Evolutionary conservation across 352 stramenopile species (phyloP), one percentile per base, ranked within the genome.

Genomic region (Pythium aristosporum): DNA sequence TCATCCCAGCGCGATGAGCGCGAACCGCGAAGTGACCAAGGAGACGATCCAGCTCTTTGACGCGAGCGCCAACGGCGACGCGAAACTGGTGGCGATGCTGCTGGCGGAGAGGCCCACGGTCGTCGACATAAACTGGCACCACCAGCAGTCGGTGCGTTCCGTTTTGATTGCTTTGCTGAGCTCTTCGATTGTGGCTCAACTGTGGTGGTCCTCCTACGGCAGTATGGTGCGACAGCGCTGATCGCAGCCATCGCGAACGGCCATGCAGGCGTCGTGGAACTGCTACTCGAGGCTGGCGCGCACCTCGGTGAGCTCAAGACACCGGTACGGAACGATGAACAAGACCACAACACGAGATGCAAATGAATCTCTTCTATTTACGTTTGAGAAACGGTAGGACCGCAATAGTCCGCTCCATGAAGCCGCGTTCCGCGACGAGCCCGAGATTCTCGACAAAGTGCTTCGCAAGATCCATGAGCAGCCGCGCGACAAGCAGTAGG

Each of bases 331-430:
- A 36, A 30, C 0, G 25, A 30, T 30, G 25, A 3, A 5, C 25
- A 30, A 30, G 25, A 30, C 25, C 25, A 30, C 25, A 30, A 30
- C 25, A 30, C 3, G 25, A 30, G 25, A 30, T 30, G 25, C 25
- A 30, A 30, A 30, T 30, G 25, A 5, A 30, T 30, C 25, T 30
- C 3, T 30, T 30, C 25, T 51, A n/a, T 25, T 41, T 52, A 41
- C 5, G 20, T 12, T 23, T 52, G 10, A 39, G 36, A 49, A 13
- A 39, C 1, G 55, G n/a, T 69, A 92, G 84, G 82, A 91, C 48
- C 79, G 72, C 57, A 93, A 93, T 42, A 91, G 77, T 42, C 80
- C 85, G 10, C 69, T 93, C 13, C 85, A 93, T 18, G 85, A 93
- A 47, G 80, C 82, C 16, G 79, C 79, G 18, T 87, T 80, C 43